Conservation (phyloP, 768 basidiomycete species). For the Panellus pusillus region DNA sequence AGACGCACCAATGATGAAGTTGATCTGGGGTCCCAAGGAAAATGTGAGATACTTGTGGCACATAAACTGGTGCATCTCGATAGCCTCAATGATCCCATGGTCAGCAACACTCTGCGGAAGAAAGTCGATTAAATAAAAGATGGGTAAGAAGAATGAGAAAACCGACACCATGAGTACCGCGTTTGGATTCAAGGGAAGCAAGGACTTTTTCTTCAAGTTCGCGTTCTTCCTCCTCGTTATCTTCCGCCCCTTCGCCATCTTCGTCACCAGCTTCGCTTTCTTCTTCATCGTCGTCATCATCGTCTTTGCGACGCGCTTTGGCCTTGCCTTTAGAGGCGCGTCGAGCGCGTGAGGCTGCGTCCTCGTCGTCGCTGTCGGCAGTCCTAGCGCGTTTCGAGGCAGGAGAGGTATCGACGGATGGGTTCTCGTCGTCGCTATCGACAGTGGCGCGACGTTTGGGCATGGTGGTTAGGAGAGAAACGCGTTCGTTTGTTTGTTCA, state of each 20-base stretch:
- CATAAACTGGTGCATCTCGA: slow-evolving; percentile 95
- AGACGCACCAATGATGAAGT: slow-evolving; percentile 87
- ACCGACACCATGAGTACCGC: slow-evolving; percentile 49
- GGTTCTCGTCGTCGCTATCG: slow-evolving; percentile 44
- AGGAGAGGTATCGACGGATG: slow-evolving; percentile 29
- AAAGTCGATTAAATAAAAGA: not conserved
- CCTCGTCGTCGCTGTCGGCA: slow-evolving; percentile 37
- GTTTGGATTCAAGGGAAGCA: slow-evolving; percentile 49
- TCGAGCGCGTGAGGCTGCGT: slow-evolving; percentile 21
- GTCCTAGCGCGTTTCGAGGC: slow-evolving; percentile 46
- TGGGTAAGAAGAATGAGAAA: not conserved
- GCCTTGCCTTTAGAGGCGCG: slow-evolving; percentile 32
- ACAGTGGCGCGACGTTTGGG: slow-evolving; percentile 50
- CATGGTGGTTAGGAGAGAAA: slow-evolving; percentile 36
- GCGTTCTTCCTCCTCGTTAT: slow-evolving; percentile 60
- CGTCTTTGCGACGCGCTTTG: slow-evolving; percentile 33
- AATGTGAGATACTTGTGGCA: slow-evolving; percentile 86
- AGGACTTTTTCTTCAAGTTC: slow-evolving; percentile 65
- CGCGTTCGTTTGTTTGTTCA: slow-evolving; percentile 10
- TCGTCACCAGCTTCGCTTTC: slow-evolving; percentile 29
- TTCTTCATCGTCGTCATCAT: slow-evolving; percentile 33
- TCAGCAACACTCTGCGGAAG: slow-evolving; percentile 69
- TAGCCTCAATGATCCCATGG: slow-evolving; percentile 81
- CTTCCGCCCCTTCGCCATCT: slow-evolving; percentile 28
- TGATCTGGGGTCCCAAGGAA: slow-evolving; percentile 89